Base-by-base conservation (phyloP, 2,329 filamentous ascomycete genomes). In the Tothia fuscella region DNA sequence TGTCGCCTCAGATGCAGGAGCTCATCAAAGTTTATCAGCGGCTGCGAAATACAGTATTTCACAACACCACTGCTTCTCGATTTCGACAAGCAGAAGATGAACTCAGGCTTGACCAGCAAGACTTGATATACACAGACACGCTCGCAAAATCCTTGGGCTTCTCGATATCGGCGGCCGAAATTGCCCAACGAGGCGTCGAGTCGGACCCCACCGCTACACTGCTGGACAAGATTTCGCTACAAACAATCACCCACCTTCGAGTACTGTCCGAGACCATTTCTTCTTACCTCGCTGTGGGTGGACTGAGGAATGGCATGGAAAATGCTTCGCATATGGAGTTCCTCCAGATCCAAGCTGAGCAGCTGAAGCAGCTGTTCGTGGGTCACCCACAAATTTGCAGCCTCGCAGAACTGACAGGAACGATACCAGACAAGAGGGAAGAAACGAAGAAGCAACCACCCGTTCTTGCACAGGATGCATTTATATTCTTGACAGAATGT, bases 121-220 rank as follows among this genome's bases (percentile, higher is more conserved):
- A 74, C 33, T 51, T 70, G 44, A 64, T 67, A 1, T 57, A 68
- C 45, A 65, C 65, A 44, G 78, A 82, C 51, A 71, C 72, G 1
- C 60, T 87, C 9, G 72, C 78, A 12, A 70, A 71, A 44, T 68
- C 77, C 2, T 76, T 95, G 12, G 89, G 85, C 2, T 86, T 79
- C 56, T 89, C 88, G 0, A 87, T 98, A 45, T 80, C 87, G 6
- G 79, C 87, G 0, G 78, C 84, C 3, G 91, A 98, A 62, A 94
- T 96, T 49, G 80, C 88, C 48, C 87, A 95, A 57, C 81, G 91
- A 51, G 91, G 91, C 5, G 69, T 86, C 3, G 82, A 85, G 51
- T 77, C 78, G 17, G 75, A 82, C 48, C 72, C 75, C 35, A 80
- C 83, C 41, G 71, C 77, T 58, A 89, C 82, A 4, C 64, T 96